Evolutionary conservation across 495 filamentous ascomycete species (phyloP).

Genomic region (Paragyromitra xinjiangensis): DNA sequence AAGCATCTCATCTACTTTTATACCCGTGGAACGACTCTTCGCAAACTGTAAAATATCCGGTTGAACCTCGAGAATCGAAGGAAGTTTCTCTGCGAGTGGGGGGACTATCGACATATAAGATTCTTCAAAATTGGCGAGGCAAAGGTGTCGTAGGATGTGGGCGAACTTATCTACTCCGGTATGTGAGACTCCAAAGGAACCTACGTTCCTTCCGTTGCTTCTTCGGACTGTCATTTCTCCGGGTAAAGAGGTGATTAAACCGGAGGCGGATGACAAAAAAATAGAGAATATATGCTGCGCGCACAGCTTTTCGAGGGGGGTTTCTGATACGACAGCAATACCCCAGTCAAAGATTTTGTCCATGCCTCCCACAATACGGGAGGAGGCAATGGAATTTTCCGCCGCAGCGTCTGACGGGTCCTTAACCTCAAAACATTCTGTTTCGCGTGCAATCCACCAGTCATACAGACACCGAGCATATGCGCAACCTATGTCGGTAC

Average conservation of each 20-base stretch:
- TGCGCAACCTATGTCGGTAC: background rate
- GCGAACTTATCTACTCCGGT: slow-evolving; percentile 18
- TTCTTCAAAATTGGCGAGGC: slow-evolving; percentile 24
- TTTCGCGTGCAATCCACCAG: slow-evolving; percentile 37
- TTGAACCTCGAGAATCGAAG: slow-evolving; percentile 26
- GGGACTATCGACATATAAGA: slow-evolving; percentile 29
- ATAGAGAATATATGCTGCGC: slow-evolving; percentile 51
- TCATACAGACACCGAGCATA: slow-evolving; percentile 24
- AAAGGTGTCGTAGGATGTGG: slow-evolving; percentile 13
- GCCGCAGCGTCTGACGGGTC: background rate
- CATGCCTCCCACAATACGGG: slow-evolving; percentile 10
- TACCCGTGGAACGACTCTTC: background rate
- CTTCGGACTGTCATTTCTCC: slow-evolving; percentile 31
- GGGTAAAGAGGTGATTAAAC: slow-evolving; percentile 14
- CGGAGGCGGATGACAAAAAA: slow-evolving; percentile 42
- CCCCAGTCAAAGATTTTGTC: background rate
- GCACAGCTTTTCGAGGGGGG: slow-evolving; percentile 34
- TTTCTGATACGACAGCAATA: slow-evolving; percentile 21
- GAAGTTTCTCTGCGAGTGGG: slow-evolving; percentile 24
- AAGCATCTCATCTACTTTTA: slow-evolving; percentile 14
- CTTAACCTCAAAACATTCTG: slow-evolving; percentile 31
- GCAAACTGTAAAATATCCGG: background rate
- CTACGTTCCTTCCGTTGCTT: slow-evolving; percentile 11
- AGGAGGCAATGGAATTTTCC: slow-evolving; percentile 16
- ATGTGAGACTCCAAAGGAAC: slow-evolving; percentile 23